Conservation (phyloP, 208 protist genomes). For the Crithidia expoeki region DNA sequence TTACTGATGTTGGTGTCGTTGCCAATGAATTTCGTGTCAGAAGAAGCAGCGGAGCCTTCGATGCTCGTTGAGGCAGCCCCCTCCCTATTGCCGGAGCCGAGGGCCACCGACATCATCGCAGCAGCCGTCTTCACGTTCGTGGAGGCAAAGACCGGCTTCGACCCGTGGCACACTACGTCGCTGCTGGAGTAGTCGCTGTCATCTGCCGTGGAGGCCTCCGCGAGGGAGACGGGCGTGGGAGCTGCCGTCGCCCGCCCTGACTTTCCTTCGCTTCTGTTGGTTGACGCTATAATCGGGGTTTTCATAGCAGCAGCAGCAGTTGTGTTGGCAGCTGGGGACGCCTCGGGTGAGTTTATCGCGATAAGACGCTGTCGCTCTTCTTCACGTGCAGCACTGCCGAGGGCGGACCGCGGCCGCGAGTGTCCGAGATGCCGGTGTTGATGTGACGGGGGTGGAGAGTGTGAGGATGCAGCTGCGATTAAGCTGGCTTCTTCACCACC, state of each 20-base stretch:
- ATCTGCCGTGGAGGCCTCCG: conserved; percentile 10
- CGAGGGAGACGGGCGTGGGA: conserved; percentile 7
- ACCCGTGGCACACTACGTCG: not conserved
- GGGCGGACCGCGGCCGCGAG: not conserved
- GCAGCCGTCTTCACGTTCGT: conserved; percentile 27
- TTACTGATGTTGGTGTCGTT: too few species aligned
- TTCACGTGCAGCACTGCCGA: conserved; percentile 18
- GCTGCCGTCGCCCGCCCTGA: not conserved
- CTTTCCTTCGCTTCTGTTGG: not conserved
- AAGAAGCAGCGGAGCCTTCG: too few species aligned
- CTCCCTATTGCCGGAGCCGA: conserved; percentile 6
- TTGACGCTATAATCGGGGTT: not conserved
- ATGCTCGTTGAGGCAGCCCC: not conserved
- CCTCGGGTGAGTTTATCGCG: not conserved
- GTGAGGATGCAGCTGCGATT: not conserved
- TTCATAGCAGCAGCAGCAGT: not conserved
- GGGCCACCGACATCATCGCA: conserved; percentile 27
- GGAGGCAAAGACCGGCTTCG: conserved; percentile 17
- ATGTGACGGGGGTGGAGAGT: not conserved
- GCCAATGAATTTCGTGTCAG: not conserved
- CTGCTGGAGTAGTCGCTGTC: conserved; percentile 24
- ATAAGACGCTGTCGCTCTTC: conserved; percentile 25
- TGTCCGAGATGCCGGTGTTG: not conserved
- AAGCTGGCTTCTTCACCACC: not conserved
- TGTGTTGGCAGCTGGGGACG: not conserved